These are phyloP conservation scores for Colletotrichum costaricense DNA, from an alignment of 2,329 filamentous ascomycete genomes.

Conservation along the genomic window DNA sequence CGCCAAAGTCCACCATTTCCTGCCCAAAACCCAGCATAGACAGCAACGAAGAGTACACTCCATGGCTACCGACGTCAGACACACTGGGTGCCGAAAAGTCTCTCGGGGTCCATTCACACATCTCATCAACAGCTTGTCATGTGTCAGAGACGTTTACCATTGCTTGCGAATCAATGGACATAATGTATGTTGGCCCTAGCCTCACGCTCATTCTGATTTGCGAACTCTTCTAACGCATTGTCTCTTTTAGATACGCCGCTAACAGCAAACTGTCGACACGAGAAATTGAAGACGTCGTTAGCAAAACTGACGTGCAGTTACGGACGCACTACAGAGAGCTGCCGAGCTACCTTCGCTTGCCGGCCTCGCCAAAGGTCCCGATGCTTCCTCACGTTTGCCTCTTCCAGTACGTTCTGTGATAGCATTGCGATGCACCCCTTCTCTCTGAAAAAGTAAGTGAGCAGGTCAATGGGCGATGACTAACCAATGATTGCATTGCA, in stretches of 20 bases:
- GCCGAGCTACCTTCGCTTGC: slow-evolving; percentile 34
- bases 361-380: slow-evolving; percentile 25
- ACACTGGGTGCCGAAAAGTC: neutral
- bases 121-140: slow-evolving; percentile 32
- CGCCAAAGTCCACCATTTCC: slow-evolving; percentile 33
- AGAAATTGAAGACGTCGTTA: slow-evolving; percentile 35
- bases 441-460: neutral
- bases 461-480: neutral
- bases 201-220: neutral
- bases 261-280: slow-evolving; percentile 19
- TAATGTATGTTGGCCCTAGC: slow-evolving; percentile 18
- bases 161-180: slow-evolving; percentile 37
- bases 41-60: slow-evolving; percentile 33
- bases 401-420: slow-evolving; percentile 36
- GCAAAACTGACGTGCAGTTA: slow-evolving; percentile 35
- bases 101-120: slow-evolving; percentile 30
- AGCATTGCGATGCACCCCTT: too few species aligned
- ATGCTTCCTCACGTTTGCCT: slow-evolving; percentile 40
- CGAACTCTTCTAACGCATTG: too few species aligned
- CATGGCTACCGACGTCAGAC: slow-evolving; percentile 28
- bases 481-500: neutral
- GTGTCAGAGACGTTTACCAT: slow-evolving; percentile 36
- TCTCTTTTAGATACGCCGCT: neutral
- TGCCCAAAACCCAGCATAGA: slow-evolving; percentile 36
- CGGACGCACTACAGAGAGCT: slow-evolving; percentile 35